Base-by-base conservation (phyloP, 176 grass and related monocot genomes). In the Poa annua region DNA sequence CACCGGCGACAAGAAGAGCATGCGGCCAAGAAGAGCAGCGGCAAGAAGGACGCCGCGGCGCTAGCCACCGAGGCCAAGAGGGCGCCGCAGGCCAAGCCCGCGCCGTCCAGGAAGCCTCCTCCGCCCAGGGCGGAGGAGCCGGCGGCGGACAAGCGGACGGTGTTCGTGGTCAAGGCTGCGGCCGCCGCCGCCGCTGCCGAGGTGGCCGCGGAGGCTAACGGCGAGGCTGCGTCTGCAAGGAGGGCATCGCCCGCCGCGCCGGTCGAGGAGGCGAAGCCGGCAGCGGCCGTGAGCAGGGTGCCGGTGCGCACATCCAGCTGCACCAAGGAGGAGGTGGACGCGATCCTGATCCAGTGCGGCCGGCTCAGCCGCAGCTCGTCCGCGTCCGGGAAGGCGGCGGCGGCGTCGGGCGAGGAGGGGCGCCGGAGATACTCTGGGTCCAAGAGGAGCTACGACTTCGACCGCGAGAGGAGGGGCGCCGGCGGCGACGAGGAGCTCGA, bases 341-440 rank as follows among this genome's bases (percentile, higher is more conserved):
- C 91, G n/a, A 98, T 98, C 6, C 83, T 95, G 17, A 93, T 95
- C 82, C 92, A 98, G 76, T 98, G 92, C 79, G 96, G 96, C n/a
- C 89, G 92, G 14, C 96, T 98, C 83, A 98, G 96, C 74, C 89
- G 96, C 12, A 93, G 91, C 83, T 98, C 96, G 3, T 95, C 92
- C 2, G 86, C 91, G 33, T 98, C 92, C 0, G 92, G 96, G 17
- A 95, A 91, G 53, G 71, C 64, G 10, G 81, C 64, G 10, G 81
- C 71, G 4, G 51, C 75, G 16, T 86, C 86, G 26, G 75, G 64
- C 6, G 90, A 94, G 80, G 90, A 94, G 80, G 75, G n/a, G 2
- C 70, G 88, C 74, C 54, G 83, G 49, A 77, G 82, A 85, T 93
- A 88, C 77, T 89, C 96, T 12, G 92, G 90, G 4, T 98, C 92